phyloP scores from a whole-genome alignment of 768 basidiomycete genomes.

The Termitomyces sp. region DNA sequence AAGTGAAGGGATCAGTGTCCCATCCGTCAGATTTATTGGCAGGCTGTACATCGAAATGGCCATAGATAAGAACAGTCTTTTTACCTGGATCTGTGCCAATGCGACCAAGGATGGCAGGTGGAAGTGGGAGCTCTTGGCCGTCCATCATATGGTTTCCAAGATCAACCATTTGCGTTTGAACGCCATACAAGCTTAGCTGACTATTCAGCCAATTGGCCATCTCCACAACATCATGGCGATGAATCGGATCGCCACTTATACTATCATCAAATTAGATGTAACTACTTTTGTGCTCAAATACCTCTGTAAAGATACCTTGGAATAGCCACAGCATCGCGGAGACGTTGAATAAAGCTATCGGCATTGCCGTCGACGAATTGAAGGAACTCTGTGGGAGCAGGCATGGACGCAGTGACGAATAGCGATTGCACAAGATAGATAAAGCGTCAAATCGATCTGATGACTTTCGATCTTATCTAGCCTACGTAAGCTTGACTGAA shows the following conservation, averaged over 20 bases:
- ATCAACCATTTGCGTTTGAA: constrained; percentile 65
- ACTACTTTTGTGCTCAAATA: background rate
- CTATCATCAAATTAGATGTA: constrained; percentile 25
- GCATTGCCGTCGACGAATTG: constrained; percentile 63
- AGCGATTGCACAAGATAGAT: background rate
- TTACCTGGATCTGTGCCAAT: constrained; percentile 82
- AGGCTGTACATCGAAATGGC: constrained; percentile 95
- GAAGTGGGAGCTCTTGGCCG: constrained; percentile 67
- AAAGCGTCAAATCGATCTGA: background rate
- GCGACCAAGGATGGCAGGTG: constrained; percentile 77
- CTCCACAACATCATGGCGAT: constrained; percentile 68
- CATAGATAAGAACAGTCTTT: constrained; percentile 92
- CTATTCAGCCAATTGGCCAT: constrained; percentile 83
- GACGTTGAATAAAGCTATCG: constrained; percentile 68
- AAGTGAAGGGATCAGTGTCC: constrained; percentile 79
- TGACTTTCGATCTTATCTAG: constrained; percentile 6
- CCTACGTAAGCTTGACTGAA: constrained; percentile 5
- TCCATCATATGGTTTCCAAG: constrained; percentile 69
- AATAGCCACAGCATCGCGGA: constrained; percentile 79
- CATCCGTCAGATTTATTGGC: constrained; percentile 69
- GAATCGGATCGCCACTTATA: constrained; percentile 64
- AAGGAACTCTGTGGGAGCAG: constrained; percentile 43
- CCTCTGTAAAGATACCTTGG: constrained; percentile 45
- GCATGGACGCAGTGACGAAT: constrained; percentile 25
- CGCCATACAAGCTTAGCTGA: constrained; percentile 73